A percentile compares a stretch with the other conserved stretches of the same genome.
Evolutionary conservation across 306 rosid species (phyloP).

Genomic region (Sindora glabra): DNA sequence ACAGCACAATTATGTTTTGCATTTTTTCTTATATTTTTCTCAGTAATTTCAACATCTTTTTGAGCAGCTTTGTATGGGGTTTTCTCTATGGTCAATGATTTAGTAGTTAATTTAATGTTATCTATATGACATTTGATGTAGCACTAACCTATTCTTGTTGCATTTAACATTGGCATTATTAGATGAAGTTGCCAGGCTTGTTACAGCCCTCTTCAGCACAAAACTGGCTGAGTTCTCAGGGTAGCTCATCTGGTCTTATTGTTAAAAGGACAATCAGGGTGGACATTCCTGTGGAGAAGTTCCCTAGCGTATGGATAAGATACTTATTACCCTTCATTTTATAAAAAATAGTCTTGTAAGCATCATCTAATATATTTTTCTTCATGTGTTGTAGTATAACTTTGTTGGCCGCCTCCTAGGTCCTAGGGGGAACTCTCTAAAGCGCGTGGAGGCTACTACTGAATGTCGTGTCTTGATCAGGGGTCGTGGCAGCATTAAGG

Average conservation of each 20-base stretch:
- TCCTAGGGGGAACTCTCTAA: slow-evolving; percentile 96
- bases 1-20: too few species aligned
- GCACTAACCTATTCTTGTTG: not conserved
- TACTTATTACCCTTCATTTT: not conserved
- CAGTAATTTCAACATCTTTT: slow-evolving; percentile 5
- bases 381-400: slow-evolving; percentile 54
- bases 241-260: slow-evolving; percentile 78
- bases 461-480: slow-evolving; percentile 97
- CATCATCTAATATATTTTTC: slow-evolving; percentile 25
- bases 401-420: slow-evolving; percentile 98
- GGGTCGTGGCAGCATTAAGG: slow-evolving; percentile 99
- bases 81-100: slow-evolving; percentile 13
- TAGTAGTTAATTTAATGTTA: slow-evolving; percentile 12
- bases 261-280: slow-evolving; percentile 89
- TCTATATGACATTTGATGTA: slow-evolving; percentile 19
- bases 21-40: not conserved
- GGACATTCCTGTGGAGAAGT: slow-evolving; percentile 79
- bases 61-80: slow-evolving; percentile 18
- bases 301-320: slow-evolving; percentile 56
- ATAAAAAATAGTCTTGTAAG: not conserved
- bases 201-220: slow-evolving; percentile 61
- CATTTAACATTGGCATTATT: slow-evolving; percentile 29
- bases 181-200: slow-evolving; percentile 71
- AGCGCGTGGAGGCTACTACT: slow-evolving; percentile 91
- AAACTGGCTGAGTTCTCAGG: slow-evolving; percentile 73